Conservation (phyloP, 2,329 filamentous ascomycete species). For the Neocucurbitaria cava region DNA sequence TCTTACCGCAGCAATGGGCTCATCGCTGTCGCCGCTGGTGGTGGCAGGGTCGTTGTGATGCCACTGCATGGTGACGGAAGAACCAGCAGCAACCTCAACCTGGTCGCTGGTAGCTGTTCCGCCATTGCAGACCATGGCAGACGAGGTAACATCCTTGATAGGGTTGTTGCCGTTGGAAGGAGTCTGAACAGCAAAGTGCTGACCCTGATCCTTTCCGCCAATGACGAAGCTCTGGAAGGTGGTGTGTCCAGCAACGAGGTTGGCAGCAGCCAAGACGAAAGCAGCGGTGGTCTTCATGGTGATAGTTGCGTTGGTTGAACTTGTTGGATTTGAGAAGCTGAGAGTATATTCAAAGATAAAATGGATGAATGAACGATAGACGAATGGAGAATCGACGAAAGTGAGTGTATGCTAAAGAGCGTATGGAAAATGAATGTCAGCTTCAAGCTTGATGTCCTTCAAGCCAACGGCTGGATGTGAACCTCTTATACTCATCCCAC, state of each 20-base stretch:
- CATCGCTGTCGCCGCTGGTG: conserved; percentile 50
- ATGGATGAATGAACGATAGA: conserved; percentile 29
- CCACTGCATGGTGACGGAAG: conserved; percentile 57
- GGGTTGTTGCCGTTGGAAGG: conserved; percentile 49
- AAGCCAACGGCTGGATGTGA: conserved; percentile 4
- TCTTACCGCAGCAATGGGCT: conserved; percentile 56
- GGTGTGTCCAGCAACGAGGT: conserved; percentile 44
- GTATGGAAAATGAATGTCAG: conserved; percentile 42
- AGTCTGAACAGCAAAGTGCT: conserved; percentile 54
- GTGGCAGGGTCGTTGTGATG: conserved; percentile 54
- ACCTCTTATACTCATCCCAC: conserved; percentile 34
- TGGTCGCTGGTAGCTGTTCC: conserved; percentile 45
- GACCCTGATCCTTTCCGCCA: conserved; percentile 41
- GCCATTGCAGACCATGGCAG: conserved; percentile 47
- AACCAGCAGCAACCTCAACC: conserved; percentile 56
- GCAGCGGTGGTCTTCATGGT: conserved; percentile 44
- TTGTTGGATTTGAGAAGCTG: conserved; percentile 14
- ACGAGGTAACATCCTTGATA: conserved; percentile 45
- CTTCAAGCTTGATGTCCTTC: conserved; percentile 39
- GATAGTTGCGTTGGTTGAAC: conserved; percentile 24
- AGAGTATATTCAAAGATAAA: conserved; percentile 30
- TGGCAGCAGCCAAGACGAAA: conserved; percentile 42
- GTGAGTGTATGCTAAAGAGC: conserved; percentile 38
- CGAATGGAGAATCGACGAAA: conserved; percentile 37
- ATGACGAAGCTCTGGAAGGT: conserved; percentile 54